phyloP scores from a whole-genome alignment of 78 protist genomes.

The Polysphondylium violaceum region DNA sequence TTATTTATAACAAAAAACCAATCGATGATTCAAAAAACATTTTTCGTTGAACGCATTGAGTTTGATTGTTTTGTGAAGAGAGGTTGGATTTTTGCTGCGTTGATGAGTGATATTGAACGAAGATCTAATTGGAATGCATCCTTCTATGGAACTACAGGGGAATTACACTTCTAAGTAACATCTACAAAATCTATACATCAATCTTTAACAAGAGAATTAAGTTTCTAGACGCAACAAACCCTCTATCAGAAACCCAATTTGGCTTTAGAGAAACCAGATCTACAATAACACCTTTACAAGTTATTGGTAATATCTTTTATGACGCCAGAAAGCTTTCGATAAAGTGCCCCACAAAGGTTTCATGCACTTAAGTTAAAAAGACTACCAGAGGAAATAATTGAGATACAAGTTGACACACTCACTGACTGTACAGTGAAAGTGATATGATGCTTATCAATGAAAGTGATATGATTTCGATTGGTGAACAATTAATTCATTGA shows the following conservation, averaged over 20 bases:
- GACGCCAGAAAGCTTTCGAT: not conserved
- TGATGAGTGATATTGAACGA: no score
- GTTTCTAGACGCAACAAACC: not conserved
- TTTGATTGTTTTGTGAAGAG: no score
- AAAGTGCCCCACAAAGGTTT: not conserved
- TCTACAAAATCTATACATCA: not conserved
- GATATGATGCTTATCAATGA: not conserved
- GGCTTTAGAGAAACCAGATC: not conserved
- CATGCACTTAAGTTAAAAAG: not conserved
- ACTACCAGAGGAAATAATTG: not conserved
- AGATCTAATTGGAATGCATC: no score
- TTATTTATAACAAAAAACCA: no score
- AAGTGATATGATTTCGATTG: not conserved
- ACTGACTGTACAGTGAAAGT: not conserved
- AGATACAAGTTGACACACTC: not conserved
- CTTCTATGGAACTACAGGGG: not conserved
- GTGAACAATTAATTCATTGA: not conserved
- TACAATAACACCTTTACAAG: not conserved
- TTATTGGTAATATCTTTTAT: not conserved
- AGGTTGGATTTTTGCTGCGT: no score
- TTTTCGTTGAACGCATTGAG: no score
- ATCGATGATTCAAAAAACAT: no score
- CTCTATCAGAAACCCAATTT: not conserved
- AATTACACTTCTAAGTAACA: not conserved
- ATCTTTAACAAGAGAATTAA: not conserved